These are phyloP conservation scores for Saksenaea vasiformis DNA, from an alignment of 371 early-diverging fungal species.

Conservation along the genomic window DNA sequence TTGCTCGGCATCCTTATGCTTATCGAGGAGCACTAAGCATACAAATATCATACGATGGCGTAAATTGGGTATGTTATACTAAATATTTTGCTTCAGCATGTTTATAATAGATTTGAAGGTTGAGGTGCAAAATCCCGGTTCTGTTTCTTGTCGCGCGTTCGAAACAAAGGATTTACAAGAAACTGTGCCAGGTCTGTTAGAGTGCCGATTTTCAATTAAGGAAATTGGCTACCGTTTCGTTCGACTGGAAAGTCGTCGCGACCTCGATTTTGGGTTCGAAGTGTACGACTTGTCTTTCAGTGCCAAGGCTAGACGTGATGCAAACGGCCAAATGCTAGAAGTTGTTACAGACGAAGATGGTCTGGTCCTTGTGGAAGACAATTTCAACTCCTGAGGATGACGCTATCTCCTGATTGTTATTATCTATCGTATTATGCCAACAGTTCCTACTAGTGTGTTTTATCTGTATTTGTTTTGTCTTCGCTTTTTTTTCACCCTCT, in stretches of 20 bases:
- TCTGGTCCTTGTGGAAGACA: constrained; percentile 27
- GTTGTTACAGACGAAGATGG: constrained; percentile 29
- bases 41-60: constrained; percentile 50
- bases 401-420: neutral
- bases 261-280: constrained; percentile 35
- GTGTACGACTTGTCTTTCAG: constrained; percentile 51
- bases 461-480: neutral
- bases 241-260: constrained; percentile 39
- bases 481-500: neutral
- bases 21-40: constrained; percentile 31
- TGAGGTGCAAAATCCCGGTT: constrained; percentile 21
- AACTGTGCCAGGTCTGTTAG: constrained; percentile 14
- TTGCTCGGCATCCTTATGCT: constrained; percentile 37
- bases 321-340: constrained; percentile 39
- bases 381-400: neutral
- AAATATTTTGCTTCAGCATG: neutral
- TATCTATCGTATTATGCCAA: neutral
- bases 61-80: constrained; percentile 38
- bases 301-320: constrained; percentile 40
- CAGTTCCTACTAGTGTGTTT: neutral
- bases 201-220: constrained; percentile 39
- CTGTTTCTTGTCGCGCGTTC: constrained; percentile 13
- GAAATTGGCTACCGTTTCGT: constrained; percentile 54
- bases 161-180: constrained; percentile 7
- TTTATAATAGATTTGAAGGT: constrained; percentile 15